Conservation (phyloP, 306 rosid genomes). For the Fragaria nilgerrensis region DNA sequence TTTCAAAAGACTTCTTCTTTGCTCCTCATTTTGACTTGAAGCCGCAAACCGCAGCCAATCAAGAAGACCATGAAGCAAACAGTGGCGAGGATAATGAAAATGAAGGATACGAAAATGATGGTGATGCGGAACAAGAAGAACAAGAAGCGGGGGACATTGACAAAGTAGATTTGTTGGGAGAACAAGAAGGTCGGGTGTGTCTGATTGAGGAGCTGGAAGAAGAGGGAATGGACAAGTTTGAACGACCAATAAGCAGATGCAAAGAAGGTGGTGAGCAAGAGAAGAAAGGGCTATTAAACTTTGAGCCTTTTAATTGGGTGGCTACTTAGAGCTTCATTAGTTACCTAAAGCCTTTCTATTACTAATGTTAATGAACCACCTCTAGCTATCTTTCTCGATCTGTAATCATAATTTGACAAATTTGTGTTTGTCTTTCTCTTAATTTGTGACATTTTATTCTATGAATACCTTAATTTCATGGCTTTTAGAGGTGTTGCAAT, state of each 20-base stretch:
- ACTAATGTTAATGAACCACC: background rate
- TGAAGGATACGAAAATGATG: constrained; percentile 32
- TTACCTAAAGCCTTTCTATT: background rate
- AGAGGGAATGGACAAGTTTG: constrained; percentile 44
- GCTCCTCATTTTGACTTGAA: constrained; percentile 35
- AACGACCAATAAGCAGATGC: constrained; percentile 46
- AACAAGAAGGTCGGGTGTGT: constrained; percentile 5
- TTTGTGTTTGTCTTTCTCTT: constrained; percentile 30
- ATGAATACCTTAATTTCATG: constrained; percentile 21
- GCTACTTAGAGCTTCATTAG: constrained; percentile 35
- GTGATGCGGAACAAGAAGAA: constrained; percentile 14
- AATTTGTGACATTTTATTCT: background rate
- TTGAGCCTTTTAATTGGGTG: constrained; percentile 51
- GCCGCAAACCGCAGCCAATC: background rate
- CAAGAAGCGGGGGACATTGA: background rate
- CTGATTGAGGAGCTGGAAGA: constrained; percentile 19
- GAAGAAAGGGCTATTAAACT: constrained; percentile 40
- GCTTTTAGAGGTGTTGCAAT: no score
- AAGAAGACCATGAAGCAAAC: constrained; percentile 10
- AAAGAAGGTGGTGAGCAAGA: constrained; percentile 54
- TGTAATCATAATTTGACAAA: constrained; percentile 8
- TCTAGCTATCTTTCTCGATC: background rate
- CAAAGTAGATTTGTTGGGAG: constrained; percentile 13
- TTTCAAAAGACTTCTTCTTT: constrained; percentile 26
- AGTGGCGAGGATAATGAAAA: constrained; percentile 25